Evolutionary conservation across 2,329 filamentous ascomycete species (phyloP).

Genomic region (Ceratocystis alfenasii): DNA sequence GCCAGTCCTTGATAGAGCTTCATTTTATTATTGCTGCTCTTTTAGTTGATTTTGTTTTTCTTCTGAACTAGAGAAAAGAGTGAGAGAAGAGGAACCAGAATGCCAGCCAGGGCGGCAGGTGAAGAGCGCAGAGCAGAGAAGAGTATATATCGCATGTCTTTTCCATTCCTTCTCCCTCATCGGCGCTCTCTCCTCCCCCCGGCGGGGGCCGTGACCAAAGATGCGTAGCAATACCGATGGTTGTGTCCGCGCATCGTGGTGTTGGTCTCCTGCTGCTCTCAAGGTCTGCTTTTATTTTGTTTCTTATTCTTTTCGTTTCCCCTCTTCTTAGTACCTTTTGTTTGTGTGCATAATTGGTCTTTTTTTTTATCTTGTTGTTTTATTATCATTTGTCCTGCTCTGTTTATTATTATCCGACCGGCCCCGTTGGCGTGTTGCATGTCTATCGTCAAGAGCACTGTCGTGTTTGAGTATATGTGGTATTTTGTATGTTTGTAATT

Average conservation of each 20-base stretch:
- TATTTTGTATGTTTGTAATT: conserved; percentile 3
- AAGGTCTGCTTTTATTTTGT: neutral
- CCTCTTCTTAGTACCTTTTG: neutral
- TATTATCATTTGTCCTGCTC: conserved; percentile 4
- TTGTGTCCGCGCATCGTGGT: too few relatives aligned
- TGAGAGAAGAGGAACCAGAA: neutral
- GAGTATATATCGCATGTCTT: neutral
- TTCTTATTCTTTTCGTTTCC: neutral
- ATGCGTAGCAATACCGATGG: neutral
- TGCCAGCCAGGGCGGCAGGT: neutral
- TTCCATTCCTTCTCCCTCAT: neutral
- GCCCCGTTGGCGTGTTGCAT: neutral
- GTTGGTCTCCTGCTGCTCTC: neutral
- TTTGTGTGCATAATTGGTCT: neutral
- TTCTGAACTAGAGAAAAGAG: conserved; percentile 18
- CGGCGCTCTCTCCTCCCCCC: too few relatives aligned
- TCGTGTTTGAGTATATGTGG: neutral
- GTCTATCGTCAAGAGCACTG: neutral
- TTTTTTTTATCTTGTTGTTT: neutral
- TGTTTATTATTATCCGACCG: neutral
- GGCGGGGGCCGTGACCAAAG: neutral
- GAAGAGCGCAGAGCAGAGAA: neutral
- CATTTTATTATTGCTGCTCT: conserved; percentile 10
- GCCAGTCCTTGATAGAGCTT: conserved; percentile 33
- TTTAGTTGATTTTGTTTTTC: conserved; percentile 13